Base-by-base conservation (phyloP, 1,284 basidiomycete genomes). In the Moesziomyces antarcticus region DNA sequence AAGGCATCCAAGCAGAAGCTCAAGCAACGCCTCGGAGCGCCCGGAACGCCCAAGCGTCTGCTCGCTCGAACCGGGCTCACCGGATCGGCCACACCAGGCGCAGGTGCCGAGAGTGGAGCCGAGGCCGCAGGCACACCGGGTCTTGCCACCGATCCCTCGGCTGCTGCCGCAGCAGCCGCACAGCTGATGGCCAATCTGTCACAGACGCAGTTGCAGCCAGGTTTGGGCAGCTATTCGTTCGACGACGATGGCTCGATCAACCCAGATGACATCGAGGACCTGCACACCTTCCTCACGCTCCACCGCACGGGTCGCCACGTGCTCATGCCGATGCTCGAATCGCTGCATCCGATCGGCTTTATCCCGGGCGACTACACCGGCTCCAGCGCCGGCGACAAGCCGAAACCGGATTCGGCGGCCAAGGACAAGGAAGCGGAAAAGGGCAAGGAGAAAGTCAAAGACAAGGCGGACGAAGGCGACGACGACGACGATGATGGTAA, bases 171-270 rank as follows among this genome's bases (percentile, higher is more conserved):
- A 6, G 60, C 59, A 1, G 52, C 66, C 13, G 66, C 66, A n/a
- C 59, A 69, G 40, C 47, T 69, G 20, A 63, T 69, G 48, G 56
- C 59, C 47, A 57, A 55, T 14, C 11, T 69, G 20, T 44, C 69
- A 5, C 69, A 61, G 27, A 54, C 56, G 14, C 70, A 73, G 40
- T 20, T 54, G 0, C 62, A 56, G 50, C 47, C 71, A 6, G 42
- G 52, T 2, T 42, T 27, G 14, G 62, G 66, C 3, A 47, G 37
- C 27, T 70, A 62, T 48, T 56, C 66, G 11, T 78, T 72, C 52
- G 59, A 60, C 3, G 75, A 73, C 44, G 75, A 79, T 49, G 78
- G 78, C 25, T 73, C 78, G 5, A 62, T 79, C 59, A 72, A 78
- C 21, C 62, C 68, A 13, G 59, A 75, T 6, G 62, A 73, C 35